Evolutionary conservation across 768 basidiomycete genomes (phyloP), one percentile per base, ranked within the genome.

Genomic region (Boletus rubropictus): DNA sequence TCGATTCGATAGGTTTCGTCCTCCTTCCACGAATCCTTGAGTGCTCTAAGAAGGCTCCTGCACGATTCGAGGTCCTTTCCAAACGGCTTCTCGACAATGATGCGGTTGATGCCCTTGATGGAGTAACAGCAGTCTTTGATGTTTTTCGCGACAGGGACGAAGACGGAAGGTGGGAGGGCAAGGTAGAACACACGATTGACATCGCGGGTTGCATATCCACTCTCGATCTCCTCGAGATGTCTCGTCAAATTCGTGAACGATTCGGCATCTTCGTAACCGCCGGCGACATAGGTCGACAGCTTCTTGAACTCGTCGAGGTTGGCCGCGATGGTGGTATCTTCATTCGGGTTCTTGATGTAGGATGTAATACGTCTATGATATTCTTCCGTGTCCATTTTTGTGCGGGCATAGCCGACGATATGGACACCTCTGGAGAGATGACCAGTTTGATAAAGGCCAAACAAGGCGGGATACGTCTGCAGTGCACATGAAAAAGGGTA

Each of bases 1-100:
- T 99, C 95, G 64, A 99, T 98, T 44, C 95, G 88, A 82, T 89
- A 99, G 9, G 94, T 98, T 74, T 99, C 96, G 24, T 97, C 90
- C 69, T 99, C 95, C 3, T 76, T 75, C 93, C 94, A 99, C 51
- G 89, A 81, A 55, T 81, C 64, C 72, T 91, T 94, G 67, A 99
- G 76, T 15, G 83, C 75, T 18, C 69, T 63, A 48, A 97, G 78
- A 48, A 99, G 82, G 51, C 79, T 77, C 40, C 86, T 78, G 46
- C 86, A 89, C 8, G 88, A 89, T 0, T 89, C 80, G 51, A 89
- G 78, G 59, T 99, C 95, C 66, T 92, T 96, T 29, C 95, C 95
- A 63, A 99, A 99, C 1, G 95, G 95, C 70, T 99, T 99, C 72
- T 99, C 95, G 56, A 99, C 85, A 62, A 99, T 91, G 67, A 99